Percentiles rank a stretch among this genome's conserved stretches.
phyloP scores from a whole-genome alignment of 75 land plant species.

The Cupressus sempervirens region DNA sequence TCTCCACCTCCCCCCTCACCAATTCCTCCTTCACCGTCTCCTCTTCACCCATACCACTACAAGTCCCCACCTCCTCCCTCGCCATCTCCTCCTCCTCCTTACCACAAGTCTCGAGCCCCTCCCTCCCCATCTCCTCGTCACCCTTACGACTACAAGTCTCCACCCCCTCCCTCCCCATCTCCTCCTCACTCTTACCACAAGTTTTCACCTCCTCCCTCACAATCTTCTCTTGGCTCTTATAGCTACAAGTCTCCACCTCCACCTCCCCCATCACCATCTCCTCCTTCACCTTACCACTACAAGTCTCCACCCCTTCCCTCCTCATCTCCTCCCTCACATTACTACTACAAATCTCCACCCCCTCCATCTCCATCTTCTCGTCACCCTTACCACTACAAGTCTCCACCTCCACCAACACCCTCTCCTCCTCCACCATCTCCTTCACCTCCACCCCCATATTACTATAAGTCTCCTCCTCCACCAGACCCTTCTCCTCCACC shows the following conservation, averaged over 20 bases:
- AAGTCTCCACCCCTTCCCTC: constrained; percentile 34
- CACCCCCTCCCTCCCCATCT: constrained; percentile 19
- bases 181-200: constrained; percentile 25
- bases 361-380: too few species aligned
- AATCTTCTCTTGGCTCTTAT: not conserved
- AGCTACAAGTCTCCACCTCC: too few species aligned
- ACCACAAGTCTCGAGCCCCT: constrained; percentile 10
- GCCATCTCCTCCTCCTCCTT: constrained; percentile 18
- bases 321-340: constrained; percentile 15
- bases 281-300: constrained; percentile 4
- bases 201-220: not conserved
- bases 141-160: too few species aligned
- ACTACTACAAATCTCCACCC: constrained; percentile 18
- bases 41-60: constrained; percentile 24
- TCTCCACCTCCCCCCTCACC: too few species aligned
- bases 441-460: constrained; percentile 13
- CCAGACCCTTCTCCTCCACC: not conserved
- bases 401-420: constrained; percentile 15
- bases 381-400: too few species aligned
- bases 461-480: constrained; percentile 21
- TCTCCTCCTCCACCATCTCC: constrained; percentile 18
- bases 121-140: too few species aligned
- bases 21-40: too few species aligned
- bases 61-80: constrained; percentile 37
- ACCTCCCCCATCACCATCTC: too few species aligned